Conservation (phyloP, 2,329 filamentous ascomycete genomes). For the Trichoderma afroharzianum region DNA sequence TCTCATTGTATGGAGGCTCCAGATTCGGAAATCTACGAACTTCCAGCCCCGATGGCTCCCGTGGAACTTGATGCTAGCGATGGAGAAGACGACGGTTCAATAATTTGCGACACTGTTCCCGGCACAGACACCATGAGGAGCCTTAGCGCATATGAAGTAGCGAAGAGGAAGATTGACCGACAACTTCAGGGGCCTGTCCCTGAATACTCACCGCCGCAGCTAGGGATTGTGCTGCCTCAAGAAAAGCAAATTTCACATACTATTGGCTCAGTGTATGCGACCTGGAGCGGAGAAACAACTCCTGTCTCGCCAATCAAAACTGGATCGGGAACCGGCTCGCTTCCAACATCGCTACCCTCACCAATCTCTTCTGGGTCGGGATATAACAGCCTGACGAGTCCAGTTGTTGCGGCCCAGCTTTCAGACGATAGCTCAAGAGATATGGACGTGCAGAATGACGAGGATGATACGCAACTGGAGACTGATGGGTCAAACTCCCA, state of each 20-base stretch:
- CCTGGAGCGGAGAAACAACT: conserved; percentile 9
- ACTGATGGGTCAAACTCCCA: neutral
- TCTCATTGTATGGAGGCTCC: conserved; percentile 30
- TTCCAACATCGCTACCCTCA: conserved; percentile 41
- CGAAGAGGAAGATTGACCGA: conserved; percentile 47
- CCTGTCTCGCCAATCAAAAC: conserved; percentile 23
- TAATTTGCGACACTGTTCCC: conserved; percentile 39
- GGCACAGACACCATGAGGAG: conserved; percentile 39
- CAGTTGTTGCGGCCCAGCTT: conserved; percentile 32
- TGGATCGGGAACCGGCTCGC: conserved; percentile 21
- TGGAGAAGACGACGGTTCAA: conserved; percentile 34
- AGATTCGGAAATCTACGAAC: conserved; percentile 50
- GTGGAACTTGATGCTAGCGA: conserved; percentile 46
- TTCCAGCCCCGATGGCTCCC: conserved; percentile 44
- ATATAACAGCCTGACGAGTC: conserved; percentile 42
- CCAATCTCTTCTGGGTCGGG: conserved; percentile 47
- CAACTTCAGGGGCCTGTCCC: conserved; percentile 50
- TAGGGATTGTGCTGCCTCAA: conserved; percentile 25
- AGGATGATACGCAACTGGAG: neutral
- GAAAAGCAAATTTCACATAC: conserved; percentile 28
- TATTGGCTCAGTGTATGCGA: neutral
- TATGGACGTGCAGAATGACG: conserved; percentile 11
- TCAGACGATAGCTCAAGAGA: conserved; percentile 21
- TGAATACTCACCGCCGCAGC: conserved; percentile 43
- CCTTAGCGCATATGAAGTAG: conserved; percentile 48